Conservation (phyloP, 257 asterid species). For the Nicotiana benthamiana region DNA sequence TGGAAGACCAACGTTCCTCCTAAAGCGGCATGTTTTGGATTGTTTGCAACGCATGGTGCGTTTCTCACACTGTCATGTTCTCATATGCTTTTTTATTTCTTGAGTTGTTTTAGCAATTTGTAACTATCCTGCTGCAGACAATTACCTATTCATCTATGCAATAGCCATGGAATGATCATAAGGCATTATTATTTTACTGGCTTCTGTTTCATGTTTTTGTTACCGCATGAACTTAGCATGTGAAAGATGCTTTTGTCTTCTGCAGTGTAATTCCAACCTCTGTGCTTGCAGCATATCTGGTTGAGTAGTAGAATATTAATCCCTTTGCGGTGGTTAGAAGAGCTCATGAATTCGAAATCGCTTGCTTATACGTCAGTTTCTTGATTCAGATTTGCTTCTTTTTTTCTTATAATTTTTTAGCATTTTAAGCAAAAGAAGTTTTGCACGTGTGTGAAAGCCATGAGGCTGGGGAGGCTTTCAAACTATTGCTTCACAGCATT, state of each 20-base stretch:
- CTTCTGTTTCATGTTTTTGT: not conserved
- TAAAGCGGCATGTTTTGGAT: too few species aligned
- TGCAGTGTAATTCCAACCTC: not conserved
- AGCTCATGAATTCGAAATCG: conserved; percentile 73
- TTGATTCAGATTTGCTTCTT: not conserved
- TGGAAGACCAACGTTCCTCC: too few species aligned
- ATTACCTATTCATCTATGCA: not conserved
- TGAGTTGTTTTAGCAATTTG: not conserved
- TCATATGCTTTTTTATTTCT: not conserved
- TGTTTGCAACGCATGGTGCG: too few species aligned
- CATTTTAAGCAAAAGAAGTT: not conserved
- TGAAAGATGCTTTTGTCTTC: not conserved
- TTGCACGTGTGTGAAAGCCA: not conserved
- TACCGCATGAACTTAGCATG: not conserved
- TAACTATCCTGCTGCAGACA: not conserved
- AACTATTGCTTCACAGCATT: not conserved
- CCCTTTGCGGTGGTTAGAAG: conserved; percentile 63
- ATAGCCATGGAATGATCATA: not conserved
- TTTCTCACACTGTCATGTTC: not conserved
- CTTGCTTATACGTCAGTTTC: conserved; percentile 65
- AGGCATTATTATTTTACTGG: not conserved
- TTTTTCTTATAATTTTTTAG: not conserved
- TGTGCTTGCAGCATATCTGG: not conserved
- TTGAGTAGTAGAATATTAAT: not conserved
- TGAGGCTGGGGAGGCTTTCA: not conserved